Conservation (phyloP, 306 rosid species). For the Sophora flavescens region DNA sequence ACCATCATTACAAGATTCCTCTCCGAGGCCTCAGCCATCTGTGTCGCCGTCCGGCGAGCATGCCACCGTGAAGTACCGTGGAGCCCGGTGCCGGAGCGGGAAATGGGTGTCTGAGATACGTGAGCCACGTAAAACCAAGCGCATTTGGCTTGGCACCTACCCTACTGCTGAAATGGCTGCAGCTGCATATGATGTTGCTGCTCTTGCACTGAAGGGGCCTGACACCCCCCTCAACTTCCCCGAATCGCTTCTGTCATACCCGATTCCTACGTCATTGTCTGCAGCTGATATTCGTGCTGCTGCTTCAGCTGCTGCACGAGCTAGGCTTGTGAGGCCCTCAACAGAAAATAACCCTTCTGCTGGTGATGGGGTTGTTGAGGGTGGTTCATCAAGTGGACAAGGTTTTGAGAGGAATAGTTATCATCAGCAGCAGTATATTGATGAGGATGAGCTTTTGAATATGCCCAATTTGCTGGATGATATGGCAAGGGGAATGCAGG, state of each 20-base stretch:
- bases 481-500: slow-evolving; percentile 72
- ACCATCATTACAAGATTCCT: neutral
- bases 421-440: slow-evolving; percentile 49
- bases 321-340: slow-evolving; percentile 32
- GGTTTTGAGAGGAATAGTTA: neutral
- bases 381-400: neutral
- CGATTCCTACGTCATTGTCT: slow-evolving; percentile 73
- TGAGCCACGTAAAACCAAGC: slow-evolving; percentile 86
- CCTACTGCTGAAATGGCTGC: slow-evolving; percentile 91
- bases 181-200: slow-evolving; percentile 95
- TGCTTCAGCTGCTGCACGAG: slow-evolving; percentile 78
- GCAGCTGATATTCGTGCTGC: slow-evolving; percentile 76
- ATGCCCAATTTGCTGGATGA: slow-evolving; percentile 66
- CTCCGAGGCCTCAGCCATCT: slow-evolving; percentile 37
- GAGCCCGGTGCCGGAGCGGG: slow-evolving; percentile 78
- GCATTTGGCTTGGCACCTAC: slow-evolving; percentile 96
- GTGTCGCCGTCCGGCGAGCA: slow-evolving; percentile 37
- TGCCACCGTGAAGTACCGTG: slow-evolving; percentile 53
- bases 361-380: neutral
- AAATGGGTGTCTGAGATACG: slow-evolving; percentile 98
- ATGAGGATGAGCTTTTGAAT: slow-evolving; percentile 61
- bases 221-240: slow-evolving; percentile 82
- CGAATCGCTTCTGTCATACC: slow-evolving; percentile 54
- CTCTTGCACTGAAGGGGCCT: slow-evolving; percentile 80
- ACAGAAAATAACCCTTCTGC: too few relatives aligned